Conservation (phyloP, 257 asterid species). For the Solanum rostratum region DNA sequence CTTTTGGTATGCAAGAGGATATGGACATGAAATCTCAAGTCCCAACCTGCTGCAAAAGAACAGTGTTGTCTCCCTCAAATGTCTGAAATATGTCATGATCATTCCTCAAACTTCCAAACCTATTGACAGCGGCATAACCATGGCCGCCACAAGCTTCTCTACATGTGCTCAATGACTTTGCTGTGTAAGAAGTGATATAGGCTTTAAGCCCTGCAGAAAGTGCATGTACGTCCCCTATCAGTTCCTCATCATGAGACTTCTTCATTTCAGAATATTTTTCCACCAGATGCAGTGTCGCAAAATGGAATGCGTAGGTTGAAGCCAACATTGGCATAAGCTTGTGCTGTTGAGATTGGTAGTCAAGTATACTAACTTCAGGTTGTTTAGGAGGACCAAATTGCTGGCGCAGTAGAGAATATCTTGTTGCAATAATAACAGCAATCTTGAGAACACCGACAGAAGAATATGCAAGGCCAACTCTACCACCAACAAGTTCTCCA, state of each 20-base stretch:
- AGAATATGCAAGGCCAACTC: constrained; percentile 93
- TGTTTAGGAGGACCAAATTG: constrained; percentile 97
- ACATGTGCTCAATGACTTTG: constrained; percentile 73
- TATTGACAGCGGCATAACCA: constrained; percentile 95
- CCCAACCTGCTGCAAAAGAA: constrained; percentile 82
- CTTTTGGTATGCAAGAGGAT: background rate
- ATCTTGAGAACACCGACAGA: constrained; percentile 86
- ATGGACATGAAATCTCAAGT: background rate
- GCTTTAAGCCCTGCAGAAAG: constrained; percentile 96
- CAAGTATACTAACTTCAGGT: constrained; percentile 88
- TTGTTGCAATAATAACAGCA: constrained; percentile 64
- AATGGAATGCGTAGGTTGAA: constrained; percentile 84
- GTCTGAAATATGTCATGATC: constrained; percentile 98
- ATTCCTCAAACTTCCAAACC: constrained; percentile 93
- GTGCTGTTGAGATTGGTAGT: constrained; percentile 96
- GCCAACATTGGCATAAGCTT: constrained; percentile 98
- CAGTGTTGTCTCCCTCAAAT: constrained; percentile 98
- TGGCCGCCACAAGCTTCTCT: constrained; percentile 99
- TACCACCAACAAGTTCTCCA: constrained; percentile 98
- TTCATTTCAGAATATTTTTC: constrained; percentile 80
- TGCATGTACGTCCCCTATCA: constrained; percentile 78
- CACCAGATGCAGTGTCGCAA: constrained; percentile 61
- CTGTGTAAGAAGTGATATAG: constrained; percentile 83
- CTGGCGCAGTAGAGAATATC: constrained; percentile 78
- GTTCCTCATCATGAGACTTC: constrained; percentile 61